Base-by-base conservation (phyloP, 2,329 filamentous ascomycete species). In the Conoideocrella luteorostrata region DNA sequence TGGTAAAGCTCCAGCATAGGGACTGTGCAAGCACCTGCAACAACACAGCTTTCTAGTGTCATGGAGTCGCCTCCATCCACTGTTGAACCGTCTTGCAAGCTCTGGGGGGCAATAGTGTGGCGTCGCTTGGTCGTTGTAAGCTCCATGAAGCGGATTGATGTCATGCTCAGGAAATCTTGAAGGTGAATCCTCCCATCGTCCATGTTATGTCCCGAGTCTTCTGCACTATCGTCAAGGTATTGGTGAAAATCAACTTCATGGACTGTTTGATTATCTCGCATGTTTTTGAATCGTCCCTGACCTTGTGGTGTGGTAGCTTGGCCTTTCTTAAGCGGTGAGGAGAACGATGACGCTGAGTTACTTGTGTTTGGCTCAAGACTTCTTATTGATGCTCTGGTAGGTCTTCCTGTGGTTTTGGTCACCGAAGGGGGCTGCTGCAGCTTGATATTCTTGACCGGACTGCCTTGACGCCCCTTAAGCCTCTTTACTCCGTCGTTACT, bases 81-180 rank as follows among this genome's bases (percentile, higher is more conserved):
- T 5, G 64, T 52, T 7, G 64, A 57, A 18, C 67, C 67, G 34
- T 74, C 67, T 40, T 66, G 69, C 17, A 70, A 58, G 11, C 63
- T 56, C 42, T 69, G 61, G 12, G 82, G 82, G 3, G 78, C 84
- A 36, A 84, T 81, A 0, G 91, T 97, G 55, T 94, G 86, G 44
- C 93, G 78, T 52, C 91, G 77, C 62, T 97, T 97, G 1, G 90
- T 96, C 0, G 91, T 95, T n/a, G 85, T 95, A 39, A 98, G 73
- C 60, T 98, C 93, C 86, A 98, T 96, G 67, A 98, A 98, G 43
- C 90, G 87, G 56, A 98, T 95, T 47, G 88, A 94, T 3, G 91
- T 96, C 80, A 95, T 82, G 50, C 94, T 88, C 35, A 98, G 69
- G 65, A 98, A 98, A 42, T 95, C 86, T 54, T 95, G 88, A 3